These are phyloP conservation scores for Mycena galericulata DNA, from an alignment of 768 basidiomycete species.

Conservation along the genomic window DNA sequence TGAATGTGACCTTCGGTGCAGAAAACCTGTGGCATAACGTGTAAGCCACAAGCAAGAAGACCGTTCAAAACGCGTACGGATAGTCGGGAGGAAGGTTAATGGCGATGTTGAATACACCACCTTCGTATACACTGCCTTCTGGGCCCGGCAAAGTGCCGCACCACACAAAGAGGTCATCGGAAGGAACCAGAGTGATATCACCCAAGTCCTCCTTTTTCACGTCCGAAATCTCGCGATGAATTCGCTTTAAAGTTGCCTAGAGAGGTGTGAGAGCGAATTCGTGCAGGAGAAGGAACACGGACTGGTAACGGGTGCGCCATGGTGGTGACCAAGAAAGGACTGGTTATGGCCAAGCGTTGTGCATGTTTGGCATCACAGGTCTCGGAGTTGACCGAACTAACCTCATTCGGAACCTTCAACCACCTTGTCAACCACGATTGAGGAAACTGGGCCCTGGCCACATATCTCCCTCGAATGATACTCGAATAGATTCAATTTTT, in stretches of 20 bases:
- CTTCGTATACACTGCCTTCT: conserved; percentile 85
- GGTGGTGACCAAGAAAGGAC: not conserved
- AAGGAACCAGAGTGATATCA: conserved; percentile 73
- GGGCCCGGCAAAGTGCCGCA: conserved; percentile 85
- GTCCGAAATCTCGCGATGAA: conserved; percentile 85
- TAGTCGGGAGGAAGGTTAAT: conserved; percentile 79
- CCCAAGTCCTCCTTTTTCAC: conserved; percentile 88
- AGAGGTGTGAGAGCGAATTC: not conserved
- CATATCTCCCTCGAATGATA: no score
- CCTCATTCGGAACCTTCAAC: not conserved
- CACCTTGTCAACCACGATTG: not conserved
- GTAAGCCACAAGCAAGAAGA: conserved; percentile 20
- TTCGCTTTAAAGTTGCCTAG: conserved; percentile 79
- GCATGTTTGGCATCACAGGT: not conserved
- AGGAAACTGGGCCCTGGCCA: not conserved
- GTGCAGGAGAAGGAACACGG: not conserved
- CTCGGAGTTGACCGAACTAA: not conserved
- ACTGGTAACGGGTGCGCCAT: conserved; percentile 28
- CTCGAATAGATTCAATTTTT: no score
- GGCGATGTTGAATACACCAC: conserved; percentile 78
- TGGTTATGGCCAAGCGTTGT: not conserved
- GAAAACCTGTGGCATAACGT: conserved; percentile 69
- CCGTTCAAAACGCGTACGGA: conserved; percentile 65
- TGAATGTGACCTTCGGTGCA: conserved; percentile 81
- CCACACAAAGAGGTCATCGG: conserved; percentile 78